A percentile compares a stretch with the other conserved stretches of the same genome.
Evolutionary conservation across 495 filamentous ascomycete genomes (phyloP).

Genomic region (Choiromyces venosus): DNA sequence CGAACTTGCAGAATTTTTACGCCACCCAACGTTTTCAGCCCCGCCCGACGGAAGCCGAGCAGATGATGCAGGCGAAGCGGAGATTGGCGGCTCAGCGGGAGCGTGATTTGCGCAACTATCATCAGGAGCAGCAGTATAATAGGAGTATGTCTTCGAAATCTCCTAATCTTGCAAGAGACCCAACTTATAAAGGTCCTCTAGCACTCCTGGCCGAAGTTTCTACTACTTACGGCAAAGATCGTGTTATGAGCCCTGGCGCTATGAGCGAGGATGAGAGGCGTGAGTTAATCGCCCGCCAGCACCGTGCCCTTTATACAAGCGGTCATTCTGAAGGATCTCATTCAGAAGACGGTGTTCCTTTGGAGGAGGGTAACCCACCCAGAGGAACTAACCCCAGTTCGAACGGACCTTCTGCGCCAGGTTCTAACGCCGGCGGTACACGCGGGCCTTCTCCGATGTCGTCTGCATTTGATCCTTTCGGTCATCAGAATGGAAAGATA

Average conservation of each 20-base stretch:
- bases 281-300: constrained; percentile 91
- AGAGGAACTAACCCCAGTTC: constrained; percentile 51
- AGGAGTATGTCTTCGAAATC: constrained; percentile 61
- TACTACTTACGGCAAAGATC: constrained; percentile 63
- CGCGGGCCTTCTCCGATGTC: constrained; percentile 58
- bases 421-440: constrained; percentile 46
- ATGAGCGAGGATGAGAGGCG: constrained; percentile 96
- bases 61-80: constrained; percentile 97
- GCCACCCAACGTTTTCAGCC: constrained; percentile 87
- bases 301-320: constrained; percentile 83
- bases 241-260: constrained; percentile 80
- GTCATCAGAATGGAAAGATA: constrained; percentile 45
- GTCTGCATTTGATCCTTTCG: constrained; percentile 55
- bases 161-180: constrained; percentile 42
- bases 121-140: constrained; percentile 99
- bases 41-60: constrained; percentile 90
- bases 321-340: constrained; percentile 45
- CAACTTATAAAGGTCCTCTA: constrained; percentile 51
- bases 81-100: constrained; percentile 98
- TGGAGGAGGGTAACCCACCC: constrained; percentile 55
- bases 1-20: constrained; percentile 89
- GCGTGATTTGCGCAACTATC: constrained; percentile 98
- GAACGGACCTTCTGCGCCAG: constrained; percentile 54
- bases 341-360: constrained; percentile 49
- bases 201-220: constrained; percentile 78